phyloP scores from a whole-genome alignment of 139 green algal genomes.

The Tetraselmis striata region DNA sequence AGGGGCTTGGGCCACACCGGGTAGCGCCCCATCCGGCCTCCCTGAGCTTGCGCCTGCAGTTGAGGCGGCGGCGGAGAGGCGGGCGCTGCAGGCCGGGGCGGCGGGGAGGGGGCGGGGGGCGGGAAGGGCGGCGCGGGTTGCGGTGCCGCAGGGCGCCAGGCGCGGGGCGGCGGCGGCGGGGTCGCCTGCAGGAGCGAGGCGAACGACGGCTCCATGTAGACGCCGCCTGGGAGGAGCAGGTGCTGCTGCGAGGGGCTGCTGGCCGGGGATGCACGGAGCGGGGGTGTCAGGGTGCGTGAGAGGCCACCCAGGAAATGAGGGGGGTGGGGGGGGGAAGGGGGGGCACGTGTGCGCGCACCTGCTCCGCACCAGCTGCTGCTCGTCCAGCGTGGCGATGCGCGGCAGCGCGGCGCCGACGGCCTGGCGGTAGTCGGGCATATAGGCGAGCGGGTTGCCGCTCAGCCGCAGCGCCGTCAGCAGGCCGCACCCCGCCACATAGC shows the following conservation, averaged over 20 bases:
- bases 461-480: constrained; percentile 42
- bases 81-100: background rate
- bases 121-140: too few species aligned
- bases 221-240: background rate
- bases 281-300: too few species aligned
- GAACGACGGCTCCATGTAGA: background rate
- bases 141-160: background rate
- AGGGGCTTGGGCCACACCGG: background rate
- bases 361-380: constrained; percentile 5
- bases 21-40: background rate
- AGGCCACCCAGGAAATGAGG: too few species aligned
- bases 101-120: background rate
- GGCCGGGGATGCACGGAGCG: background rate
- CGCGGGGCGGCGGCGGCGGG: too few species aligned
- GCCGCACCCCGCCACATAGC: constrained; percentile 35
- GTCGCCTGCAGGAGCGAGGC: background rate
- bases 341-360: too few species aligned
- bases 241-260: background rate
- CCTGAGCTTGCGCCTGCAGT: too few species aligned
- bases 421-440: constrained; percentile 26
- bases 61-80: background rate
- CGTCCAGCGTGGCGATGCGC: constrained; percentile 47
- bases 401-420: constrained; percentile 41
- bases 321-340: too few species aligned
- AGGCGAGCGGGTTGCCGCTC: constrained; percentile 50